Base-by-base conservation (phyloP, 768 basidiomycete genomes). In the Auricularia heimuer region DNA sequence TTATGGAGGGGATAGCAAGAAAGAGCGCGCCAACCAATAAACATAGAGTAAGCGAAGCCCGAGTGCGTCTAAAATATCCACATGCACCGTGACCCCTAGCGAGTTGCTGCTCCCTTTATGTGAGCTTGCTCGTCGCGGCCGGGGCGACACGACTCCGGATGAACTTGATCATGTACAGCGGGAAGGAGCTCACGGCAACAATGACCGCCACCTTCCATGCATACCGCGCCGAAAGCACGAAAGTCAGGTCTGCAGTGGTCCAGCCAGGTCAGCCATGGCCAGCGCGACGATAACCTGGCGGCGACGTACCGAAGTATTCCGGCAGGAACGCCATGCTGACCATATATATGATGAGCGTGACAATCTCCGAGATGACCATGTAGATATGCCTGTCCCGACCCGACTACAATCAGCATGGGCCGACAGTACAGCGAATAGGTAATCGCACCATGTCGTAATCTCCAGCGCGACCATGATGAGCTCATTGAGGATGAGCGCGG, bases 401-500 rank as follows among this genome's bases (percentile, higher is more conserved):
- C 7, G 39, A 29, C 12, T 42, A 42, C 8, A 42, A 42, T 8
- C 39, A 42, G 8, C 8, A 7, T 42, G 39, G 7, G 39, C 29
- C 29, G 29, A 24, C 24, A 29, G 29, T 29, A 36, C 3, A 12
- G 14, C 7, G 42, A 61, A 63, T 24, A 29, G 34, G 34, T 11
- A 34, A 70, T 29, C 79, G 64, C 70, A 92, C 96, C 96, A 99
- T 67, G 92, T 98, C 3, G 95, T 98, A 66, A 98, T 94, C 76
- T 98, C 95, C 69, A 98, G 75, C 2, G 95, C 94, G 58, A 98
- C 97, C 97, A 98, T 99, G 76, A 98, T 94, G 62, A 99, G 85
- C 73, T 98, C 97, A 73, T 99, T 99, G 35, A 98, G 79, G 68
- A 99, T 85, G 65, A 98, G 80, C 0, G 97, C 92, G 1, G 95